Base-by-base conservation (phyloP, 495 filamentous ascomycete genomes). In the Aspergillus wentii region DNA sequence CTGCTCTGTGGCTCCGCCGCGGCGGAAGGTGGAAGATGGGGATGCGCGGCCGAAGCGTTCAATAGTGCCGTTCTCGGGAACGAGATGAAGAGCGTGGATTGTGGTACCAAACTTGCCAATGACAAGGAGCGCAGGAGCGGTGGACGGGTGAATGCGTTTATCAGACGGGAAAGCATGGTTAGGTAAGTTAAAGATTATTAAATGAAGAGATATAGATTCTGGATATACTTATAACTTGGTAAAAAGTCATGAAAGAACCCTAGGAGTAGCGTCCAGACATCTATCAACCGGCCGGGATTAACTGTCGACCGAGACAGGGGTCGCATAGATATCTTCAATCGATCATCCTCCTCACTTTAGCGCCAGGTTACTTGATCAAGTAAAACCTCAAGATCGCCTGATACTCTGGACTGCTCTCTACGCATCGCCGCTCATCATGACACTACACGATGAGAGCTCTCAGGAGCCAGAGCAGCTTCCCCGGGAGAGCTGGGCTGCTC, bases 381-480 rank as follows among this genome's bases (percentile, higher is more conserved):
- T 25, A 25, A 25, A 25, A 5, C 22, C 22, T 25, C 22, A 25
- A 25, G 5, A 25, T 25, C 11, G 22, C 40, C 47, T 44, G 16
- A 46, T 54, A 35, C 30, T 46, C 33, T 35, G 33, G 13, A 15
- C 33, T 15, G 33, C 17, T 35, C 13, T 35, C 33, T 19, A 35
- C 33, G 13, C 13, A 35, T 35, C 13, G 13, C 13, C 13, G 33
- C 13, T 25, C 38, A 26, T 23, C 29, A 23, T 32, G 29, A 17
- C 28, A 33, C 38, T 26, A 33, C 34, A 36, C 4, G 38, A 41
- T 10, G 38, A 33, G 13, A 34, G 17, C 38, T 41, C 38, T 34
- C 30, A 33, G 30, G 19, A 41, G 18, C 38, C 30, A 34, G 38
- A 28, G 38, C 38, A 41, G 38, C 38, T 41, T 41, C 38, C 38